Evolutionary conservation across 495 filamentous ascomycete species (phyloP).

Genomic region (Haplographium delicatum): DNA sequence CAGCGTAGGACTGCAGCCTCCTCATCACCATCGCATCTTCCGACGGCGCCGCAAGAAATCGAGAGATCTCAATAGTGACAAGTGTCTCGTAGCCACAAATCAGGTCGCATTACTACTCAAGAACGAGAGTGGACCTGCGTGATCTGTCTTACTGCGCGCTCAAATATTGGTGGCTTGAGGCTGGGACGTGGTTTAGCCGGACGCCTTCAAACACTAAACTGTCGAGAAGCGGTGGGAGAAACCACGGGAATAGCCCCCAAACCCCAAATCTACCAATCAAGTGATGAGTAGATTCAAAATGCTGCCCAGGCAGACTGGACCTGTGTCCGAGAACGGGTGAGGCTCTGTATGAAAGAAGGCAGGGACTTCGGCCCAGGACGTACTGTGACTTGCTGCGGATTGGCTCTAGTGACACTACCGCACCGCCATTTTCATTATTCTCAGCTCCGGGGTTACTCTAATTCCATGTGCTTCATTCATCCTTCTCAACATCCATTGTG

Average conservation of each 20-base stretch:
- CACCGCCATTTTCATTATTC: no score
- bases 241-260: no score
- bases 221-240: background rate
- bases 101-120: background rate
- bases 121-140: no score
- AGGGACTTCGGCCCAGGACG: no score
- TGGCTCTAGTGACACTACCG: background rate
- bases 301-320: background rate
- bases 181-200: background rate
- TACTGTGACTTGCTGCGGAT: background rate
- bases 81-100: background rate
- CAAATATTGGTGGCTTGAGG: constrained; percentile 6
- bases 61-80: background rate
- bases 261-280: background rate
- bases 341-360: background rate
- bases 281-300: background rate
- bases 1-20: background rate
- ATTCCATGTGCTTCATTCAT: background rate
- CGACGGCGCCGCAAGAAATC: no score
- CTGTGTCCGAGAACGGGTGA: no score
- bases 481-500: background rate
- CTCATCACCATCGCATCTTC: no score
- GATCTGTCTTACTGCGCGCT: background rate
- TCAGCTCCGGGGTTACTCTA: background rate
- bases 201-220: background rate